Conservation (phyloP, 805 yeast species). For the Lipomyces kockii region DNA sequence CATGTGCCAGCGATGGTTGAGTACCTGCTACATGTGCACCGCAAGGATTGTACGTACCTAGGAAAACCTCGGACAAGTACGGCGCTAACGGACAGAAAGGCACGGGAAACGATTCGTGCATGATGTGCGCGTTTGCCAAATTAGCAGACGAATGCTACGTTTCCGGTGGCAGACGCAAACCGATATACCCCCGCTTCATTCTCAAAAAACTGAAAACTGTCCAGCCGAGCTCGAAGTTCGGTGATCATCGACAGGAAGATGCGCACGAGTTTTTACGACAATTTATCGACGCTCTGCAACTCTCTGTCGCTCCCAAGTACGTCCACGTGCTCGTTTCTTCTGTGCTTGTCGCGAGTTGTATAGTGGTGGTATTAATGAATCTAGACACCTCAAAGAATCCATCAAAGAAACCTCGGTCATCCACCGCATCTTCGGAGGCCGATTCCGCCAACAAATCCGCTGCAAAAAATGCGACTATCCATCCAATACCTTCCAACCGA, state of each 20-base stretch:
- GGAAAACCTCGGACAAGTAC: constrained; percentile 18
- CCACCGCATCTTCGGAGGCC: constrained; percentile 93
- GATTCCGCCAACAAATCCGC: constrained; percentile 79
- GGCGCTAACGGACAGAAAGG: constrained; percentile 44
- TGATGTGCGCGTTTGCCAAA: constrained; percentile 35
- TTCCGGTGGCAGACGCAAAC: constrained; percentile 17
- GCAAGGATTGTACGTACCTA: constrained; percentile 48
- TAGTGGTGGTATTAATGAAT: constrained; percentile 4
- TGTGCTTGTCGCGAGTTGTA: background rate
- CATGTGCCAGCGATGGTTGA: constrained; percentile 92
- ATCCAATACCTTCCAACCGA: constrained; percentile 87
- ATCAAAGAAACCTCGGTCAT: constrained; percentile 62
- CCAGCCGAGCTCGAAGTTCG: constrained; percentile 24
- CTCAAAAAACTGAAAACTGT: constrained; percentile 69
- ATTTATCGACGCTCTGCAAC: constrained; percentile 38
- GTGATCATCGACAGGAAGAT: constrained; percentile 70
- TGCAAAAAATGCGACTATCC: constrained; percentile 83
- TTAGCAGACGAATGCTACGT: constrained; percentile 33
- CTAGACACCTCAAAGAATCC: constrained; percentile 25
- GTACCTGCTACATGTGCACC: constrained; percentile 71
- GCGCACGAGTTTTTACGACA: constrained; percentile 83
- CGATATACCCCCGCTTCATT: constrained; percentile 70
- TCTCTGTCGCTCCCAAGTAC: constrained; percentile 33
- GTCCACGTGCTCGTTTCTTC: constrained; percentile 1
- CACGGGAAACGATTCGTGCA: constrained; percentile 23